phyloP scores from a whole-genome alignment of 306 rosid genomes.

The Cucumis hystrix region DNA sequence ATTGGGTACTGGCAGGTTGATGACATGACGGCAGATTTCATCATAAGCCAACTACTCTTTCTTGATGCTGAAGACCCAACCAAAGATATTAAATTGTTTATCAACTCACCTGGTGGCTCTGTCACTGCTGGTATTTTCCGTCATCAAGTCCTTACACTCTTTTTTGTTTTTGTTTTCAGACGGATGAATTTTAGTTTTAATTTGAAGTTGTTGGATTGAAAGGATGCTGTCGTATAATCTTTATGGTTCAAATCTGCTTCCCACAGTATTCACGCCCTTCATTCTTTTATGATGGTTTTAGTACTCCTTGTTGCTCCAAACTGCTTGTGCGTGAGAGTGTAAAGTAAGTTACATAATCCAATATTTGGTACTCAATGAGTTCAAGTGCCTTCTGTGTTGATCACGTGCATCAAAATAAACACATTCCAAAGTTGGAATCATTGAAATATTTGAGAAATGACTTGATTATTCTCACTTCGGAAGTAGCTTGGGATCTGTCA shows the following conservation, averaged over 20 bases:
- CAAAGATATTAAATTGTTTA: constrained; percentile 72
- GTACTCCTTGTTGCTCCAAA: not conserved
- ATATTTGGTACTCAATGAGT: not conserved
- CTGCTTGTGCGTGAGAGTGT: not conserved
- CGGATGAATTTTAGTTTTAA: not conserved
- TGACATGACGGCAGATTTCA: constrained; percentile 78
- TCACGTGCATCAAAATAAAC: not conserved
- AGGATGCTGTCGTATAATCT: not conserved
- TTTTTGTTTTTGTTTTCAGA: not conserved
- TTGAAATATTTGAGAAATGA: not conserved
- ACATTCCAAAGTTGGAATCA: not conserved
- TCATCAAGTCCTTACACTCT: not conserved
- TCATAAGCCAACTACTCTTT: constrained; percentile 68
- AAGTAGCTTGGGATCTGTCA: not conserved
- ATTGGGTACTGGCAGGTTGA: constrained; percentile 46
- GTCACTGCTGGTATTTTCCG: constrained; percentile 59
- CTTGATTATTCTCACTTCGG: not conserved
- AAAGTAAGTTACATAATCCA: not conserved
- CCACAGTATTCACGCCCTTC: not conserved
- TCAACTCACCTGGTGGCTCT: constrained; percentile 96
- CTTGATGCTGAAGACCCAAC: constrained; percentile 86
- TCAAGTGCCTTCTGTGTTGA: not conserved
- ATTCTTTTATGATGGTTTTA: not conserved
- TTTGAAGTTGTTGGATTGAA: not conserved
- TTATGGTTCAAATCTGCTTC: not conserved